Evolutionary conservation across 2,329 filamentous ascomycete species (phyloP), one percentile per base, ranked within the genome.

Genomic region (Diaporthe amygdali): DNA sequence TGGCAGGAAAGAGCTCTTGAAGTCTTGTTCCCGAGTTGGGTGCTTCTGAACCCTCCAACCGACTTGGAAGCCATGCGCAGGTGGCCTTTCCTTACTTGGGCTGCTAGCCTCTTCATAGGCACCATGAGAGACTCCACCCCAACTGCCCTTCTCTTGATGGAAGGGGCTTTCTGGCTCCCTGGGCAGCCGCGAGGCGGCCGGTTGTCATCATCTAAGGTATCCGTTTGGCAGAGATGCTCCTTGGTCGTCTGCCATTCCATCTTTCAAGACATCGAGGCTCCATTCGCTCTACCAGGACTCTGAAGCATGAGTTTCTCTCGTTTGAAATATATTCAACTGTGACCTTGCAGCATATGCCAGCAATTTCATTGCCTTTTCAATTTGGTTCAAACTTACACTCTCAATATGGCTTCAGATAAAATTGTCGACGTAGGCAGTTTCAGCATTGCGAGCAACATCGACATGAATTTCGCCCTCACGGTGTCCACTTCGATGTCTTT

Each of bases 351-450:
- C 30, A 14, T 30, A 56, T 54, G 2, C 9, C 41, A 14, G 39
- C 27, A n/a, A n/a, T 27, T 2, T 47, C 12, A 55, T 9, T 12
- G 20, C 5, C 34, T 51, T 25, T 34, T 63, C 5, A 2, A 34
- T 10, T n/a, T 15, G 22, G 20, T 41, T 15, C 12, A 17, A 30
- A 25, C 27, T n/a, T 34, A 12, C 6, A 9, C 44, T 59, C n/a
- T 27, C 20, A n/a, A 25, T 20, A 73, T 73, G 71, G 55, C 49
- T 22, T 44, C 49, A 22, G 64, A 73, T 5, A 59, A 25, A n/a
- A 68, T 39, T 27, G 41, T 73, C 37, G 56, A 69, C 52, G 15
- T 69, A 10, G 71, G 69, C 32, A 68, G 49, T 25, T 71, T 73
- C 64, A 59, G 41, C 25, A 69, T 71, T 56, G 67, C 47, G 10